Evolutionary conservation across 306 rosid species (phyloP), one percentile per base, ranked within the genome.

Genomic region (Glycine tomentella): DNA sequence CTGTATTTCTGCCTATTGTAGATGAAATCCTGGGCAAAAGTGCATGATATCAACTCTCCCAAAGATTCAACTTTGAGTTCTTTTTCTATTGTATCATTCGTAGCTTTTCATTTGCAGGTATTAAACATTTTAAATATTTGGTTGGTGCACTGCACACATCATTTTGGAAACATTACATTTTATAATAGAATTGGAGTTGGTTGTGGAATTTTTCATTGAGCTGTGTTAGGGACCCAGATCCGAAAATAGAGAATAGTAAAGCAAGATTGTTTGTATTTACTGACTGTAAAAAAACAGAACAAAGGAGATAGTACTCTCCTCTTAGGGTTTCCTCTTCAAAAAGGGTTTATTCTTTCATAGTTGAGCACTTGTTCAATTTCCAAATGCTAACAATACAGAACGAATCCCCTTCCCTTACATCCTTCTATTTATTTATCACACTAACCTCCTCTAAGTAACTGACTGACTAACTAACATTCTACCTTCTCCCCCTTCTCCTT

Each of bases 91-190:
- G 36, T 87, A 38, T 87, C 81, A 11, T 48, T 84, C 15, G 90
- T 87, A 45, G 85, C 83, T 76, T 82, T 87, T 65, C 90, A 87
- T 84, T 79, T 87, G 75, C 90, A 87, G 90, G 90, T 87, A 84
- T 46, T 45, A 5, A 68, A 71, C 46, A 15, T 82, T 72, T 74
- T 61, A 55, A 33, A 63, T 71, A 53, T 52, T 51, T 81, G 25
- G 13, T 72, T 82, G 42, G 25, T 25, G 8, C 20, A 40, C 44
- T 46, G 51, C 51, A 72, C 40, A 7, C 50, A 71, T 40, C 58
- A 12, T 42, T 63, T 62, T 63, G 31, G 50, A 75, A 56, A 69
- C 38, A 40, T 55, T 58, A 42, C 10, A 9, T 42, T 63, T 77
- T 68, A 34, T 74, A 51, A 42, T 56, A 34, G 61, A 48, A 10